Evolutionary conservation across 805 yeast genomes (phyloP), one percentile per base, ranked within the genome.

Genomic region (Wickerhamomyces bovis): DNA sequence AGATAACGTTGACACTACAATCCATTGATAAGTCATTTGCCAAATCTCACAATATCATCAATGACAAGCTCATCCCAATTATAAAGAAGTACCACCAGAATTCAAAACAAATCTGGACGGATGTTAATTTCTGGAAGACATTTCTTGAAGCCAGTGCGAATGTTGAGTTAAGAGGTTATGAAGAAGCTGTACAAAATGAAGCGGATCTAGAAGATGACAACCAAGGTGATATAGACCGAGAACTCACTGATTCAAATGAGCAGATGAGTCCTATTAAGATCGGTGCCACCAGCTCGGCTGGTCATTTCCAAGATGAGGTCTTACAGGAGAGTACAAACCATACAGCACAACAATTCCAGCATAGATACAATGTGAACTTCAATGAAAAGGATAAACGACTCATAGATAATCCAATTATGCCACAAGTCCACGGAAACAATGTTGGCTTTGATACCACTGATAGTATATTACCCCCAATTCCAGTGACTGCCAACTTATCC

Each of bases 121-220:
- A 82, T 46, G 81, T 79, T 7, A 75, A 76, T 46, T 86, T 87
- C 64, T 82, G 95, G 83, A 86, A 86, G 58, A 75, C 76, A 28
- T 83, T 89, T 64, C 77, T 88, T 55, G 95, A 89, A 58, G 76
- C 80, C 41, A 76, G 87, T 25, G 89, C 89, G 2, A 77, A 80
- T 56, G 85, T 83, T 21, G 78, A 80, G 51, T 63, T 84, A 31
- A 63, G 75, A 30, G 75, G 80, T 25, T 74, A 73, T 51, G 81
- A 76, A 52, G 81, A 71, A 23, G 60, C 61, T 19, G 55, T 50
- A 6, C 47, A 53, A 15, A 38, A 44, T 23, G 50, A 50, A 30
- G 20, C 40, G 6, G 50, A 42, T 2, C 39, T 28, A 10, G n/a
- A 38, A 35, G 18, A 43, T 43, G 38, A 41, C 3, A 31, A 28